Percentiles rank a stretch among this genome's conserved stretches.
These are phyloP conservation scores for Umbelopsis sp. DNA, from an alignment of 192 early-diverging fungal genomes.

Conservation along the genomic window DNA sequence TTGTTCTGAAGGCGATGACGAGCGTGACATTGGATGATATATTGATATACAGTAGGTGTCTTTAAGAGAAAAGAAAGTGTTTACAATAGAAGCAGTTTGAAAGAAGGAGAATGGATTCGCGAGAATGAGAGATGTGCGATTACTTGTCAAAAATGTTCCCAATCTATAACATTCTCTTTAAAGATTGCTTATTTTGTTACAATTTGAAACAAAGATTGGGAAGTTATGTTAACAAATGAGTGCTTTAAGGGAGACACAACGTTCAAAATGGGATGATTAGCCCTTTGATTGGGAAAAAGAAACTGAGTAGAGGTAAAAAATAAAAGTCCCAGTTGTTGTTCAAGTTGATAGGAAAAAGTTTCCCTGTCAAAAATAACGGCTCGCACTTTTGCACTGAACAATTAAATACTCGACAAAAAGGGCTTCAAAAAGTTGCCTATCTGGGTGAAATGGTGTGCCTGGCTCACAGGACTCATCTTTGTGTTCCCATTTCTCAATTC, in stretches of 20 bases:
- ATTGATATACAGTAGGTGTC: not conserved
- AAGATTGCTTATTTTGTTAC: not conserved
- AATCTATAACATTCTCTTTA: constrained; percentile 8
- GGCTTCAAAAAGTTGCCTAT: too few species aligned
- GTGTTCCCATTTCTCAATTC: too few species aligned
- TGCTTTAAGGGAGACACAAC: too few species aligned
- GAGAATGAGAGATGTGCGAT: constrained; percentile 1
- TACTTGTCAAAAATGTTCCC: constrained; percentile 3
- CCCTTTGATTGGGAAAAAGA: not conserved
- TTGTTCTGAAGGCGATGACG: not conserved
- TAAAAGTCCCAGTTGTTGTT: not conserved
- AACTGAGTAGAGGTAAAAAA: not conserved
- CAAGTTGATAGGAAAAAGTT: not conserved
- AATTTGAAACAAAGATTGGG: not conserved
- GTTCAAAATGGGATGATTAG: too few species aligned
- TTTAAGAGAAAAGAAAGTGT: not conserved
- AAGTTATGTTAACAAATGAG: too few species aligned
- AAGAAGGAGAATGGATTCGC: not conserved
- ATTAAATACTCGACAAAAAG: too few species aligned
- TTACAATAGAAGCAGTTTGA: not conserved
- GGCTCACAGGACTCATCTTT: too few species aligned
- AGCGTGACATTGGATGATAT: not conserved
- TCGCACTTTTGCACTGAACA: too few species aligned
- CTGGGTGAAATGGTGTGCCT: too few species aligned
- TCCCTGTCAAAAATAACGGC: too few species aligned